Evolutionary conservation across 2,329 filamentous ascomycete species (phyloP), one percentile per base, ranked within the genome.

Genomic region (Fusarium falciforme): DNA sequence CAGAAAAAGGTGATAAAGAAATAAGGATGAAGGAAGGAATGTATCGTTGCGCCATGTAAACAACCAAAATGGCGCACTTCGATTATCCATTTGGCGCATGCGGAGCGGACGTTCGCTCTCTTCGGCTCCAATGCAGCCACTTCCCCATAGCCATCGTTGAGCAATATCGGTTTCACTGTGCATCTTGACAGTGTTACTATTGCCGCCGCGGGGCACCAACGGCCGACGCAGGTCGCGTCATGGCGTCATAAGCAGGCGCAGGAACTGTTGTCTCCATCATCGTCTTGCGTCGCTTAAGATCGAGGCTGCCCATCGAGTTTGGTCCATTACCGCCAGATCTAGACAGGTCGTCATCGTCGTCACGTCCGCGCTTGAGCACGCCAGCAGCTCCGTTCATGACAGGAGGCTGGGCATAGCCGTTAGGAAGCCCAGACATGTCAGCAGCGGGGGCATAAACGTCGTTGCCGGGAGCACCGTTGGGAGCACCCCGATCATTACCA

Each of bases 221-320:
- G 25, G 84, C 81, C 4, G 87, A 83, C 38, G 85, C 82, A 62
- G 87, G 82, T 71, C 87, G 86, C 72, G 81, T 86, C 79, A 89
- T 83, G 20, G 85, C 76, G 58, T 89, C 87, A 76, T 89, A 89
- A 20, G 80, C 82, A 25, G 88, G 83, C 25, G 84, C 81, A 27
- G 88, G 83, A n/a, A 88, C 85, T 3, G 86, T 84, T 12, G 87
- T 85, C 76, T 94, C 91, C 72, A 90, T 89, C 74, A 93, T 87
- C 0, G 93, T 95, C 86, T 95, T 96, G 73, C 94, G 91, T 76
- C 94, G 91, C 85, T 97, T 97, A 68, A 93, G 83, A 25, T 93
- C 89, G 71, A 91, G 84, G 52, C 92, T 90, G 12, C 77, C 79
- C 75, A 81, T 77, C 25, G 74, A 66, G 22, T 75, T 77, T 25